Conservation (phyloP, 2,329 filamentous ascomycete genomes). For the Fusarium pseudoanthophilum region DNA sequence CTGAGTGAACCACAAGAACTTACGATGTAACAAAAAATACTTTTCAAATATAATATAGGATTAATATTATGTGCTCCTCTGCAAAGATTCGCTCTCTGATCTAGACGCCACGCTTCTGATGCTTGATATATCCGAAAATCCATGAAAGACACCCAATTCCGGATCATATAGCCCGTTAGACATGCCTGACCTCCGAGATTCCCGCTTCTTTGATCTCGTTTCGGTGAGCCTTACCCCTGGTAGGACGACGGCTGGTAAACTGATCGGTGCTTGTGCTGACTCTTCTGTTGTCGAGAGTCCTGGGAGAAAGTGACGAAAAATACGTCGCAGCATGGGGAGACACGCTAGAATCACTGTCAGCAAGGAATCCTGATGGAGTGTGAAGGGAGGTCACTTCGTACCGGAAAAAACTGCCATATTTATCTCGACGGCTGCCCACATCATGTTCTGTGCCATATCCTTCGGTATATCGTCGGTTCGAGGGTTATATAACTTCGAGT, state of each 20-base stretch:
- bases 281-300: background rate
- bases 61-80: background rate
- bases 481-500: constrained; percentile 20
- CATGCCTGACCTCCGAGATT: constrained; percentile 3
- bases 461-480: constrained; percentile 25
- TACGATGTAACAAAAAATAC: accelerated
- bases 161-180: background rate
- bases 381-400: accelerated
- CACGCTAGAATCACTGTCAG: background rate
- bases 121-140: constrained; percentile 16
- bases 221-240: background rate
- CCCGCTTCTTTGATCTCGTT: background rate
- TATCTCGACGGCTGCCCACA: constrained; percentile 33
- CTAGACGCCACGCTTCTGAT: constrained; percentile 2
- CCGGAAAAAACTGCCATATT: constrained; percentile 40
- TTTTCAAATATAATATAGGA: accelerated
- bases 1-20: background rate
- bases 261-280: background rate
- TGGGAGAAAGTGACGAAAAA: constrained; percentile 13
- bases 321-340: constrained; percentile 22
- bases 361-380: accelerated
- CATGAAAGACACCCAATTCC: constrained; percentile 8
- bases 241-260: background rate
- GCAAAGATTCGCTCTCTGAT: background rate
- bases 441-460: constrained; percentile 25